A percentile compares a stretch with the other conserved stretches of the same genome.
phyloP scores from a whole-genome alignment of 352 stramenopile genomes.

The Elongisporangium anandrum region DNA sequence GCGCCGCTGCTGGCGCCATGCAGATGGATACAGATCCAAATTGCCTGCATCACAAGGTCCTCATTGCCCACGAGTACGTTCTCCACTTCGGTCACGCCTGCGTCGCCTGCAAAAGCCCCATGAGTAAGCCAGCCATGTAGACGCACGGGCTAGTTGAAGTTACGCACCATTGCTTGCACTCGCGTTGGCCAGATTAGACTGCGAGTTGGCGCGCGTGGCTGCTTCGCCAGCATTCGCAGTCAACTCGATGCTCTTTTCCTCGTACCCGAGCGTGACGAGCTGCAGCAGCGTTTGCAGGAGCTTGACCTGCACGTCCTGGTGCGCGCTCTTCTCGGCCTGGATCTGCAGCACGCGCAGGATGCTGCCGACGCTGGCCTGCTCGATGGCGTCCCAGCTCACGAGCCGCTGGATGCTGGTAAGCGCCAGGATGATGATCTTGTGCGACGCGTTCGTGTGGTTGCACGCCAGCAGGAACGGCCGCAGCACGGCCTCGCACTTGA shows the following conservation, averaged over 20 bases:
- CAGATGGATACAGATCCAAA: conserved; percentile 86
- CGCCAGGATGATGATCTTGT: conserved; percentile 92
- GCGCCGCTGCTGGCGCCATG: conserved; percentile 67
- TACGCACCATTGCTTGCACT: neutral
- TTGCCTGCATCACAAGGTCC: conserved; percentile 83
- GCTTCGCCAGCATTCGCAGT: neutral
- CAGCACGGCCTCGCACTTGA: conserved; percentile 94
- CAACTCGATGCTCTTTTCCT: conserved; percentile 30
- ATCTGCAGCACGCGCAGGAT: conserved; percentile 96
- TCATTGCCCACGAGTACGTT: conserved; percentile 74
- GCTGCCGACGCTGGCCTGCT: conserved; percentile 91
- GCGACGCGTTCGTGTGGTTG: conserved; percentile 95
- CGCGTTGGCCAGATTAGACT: neutral
- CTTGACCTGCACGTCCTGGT: conserved; percentile 86
- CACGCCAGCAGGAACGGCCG: conserved; percentile 96
- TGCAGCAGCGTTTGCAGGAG: conserved; percentile 86
- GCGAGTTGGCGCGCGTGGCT: neutral
- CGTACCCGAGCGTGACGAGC: conserved; percentile 77
- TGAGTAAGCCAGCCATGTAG: neutral
- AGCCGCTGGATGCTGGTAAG: conserved; percentile 94
- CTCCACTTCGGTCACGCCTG: conserved; percentile 5
- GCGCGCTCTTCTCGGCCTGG: conserved; percentile 88
- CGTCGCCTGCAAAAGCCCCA: neutral
- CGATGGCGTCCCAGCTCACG: conserved; percentile 94
- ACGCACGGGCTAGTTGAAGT: neutral